These are phyloP conservation scores for Trypanosoma lewisi DNA, from an alignment of 208 protist species.

Conservation along the genomic window DNA sequence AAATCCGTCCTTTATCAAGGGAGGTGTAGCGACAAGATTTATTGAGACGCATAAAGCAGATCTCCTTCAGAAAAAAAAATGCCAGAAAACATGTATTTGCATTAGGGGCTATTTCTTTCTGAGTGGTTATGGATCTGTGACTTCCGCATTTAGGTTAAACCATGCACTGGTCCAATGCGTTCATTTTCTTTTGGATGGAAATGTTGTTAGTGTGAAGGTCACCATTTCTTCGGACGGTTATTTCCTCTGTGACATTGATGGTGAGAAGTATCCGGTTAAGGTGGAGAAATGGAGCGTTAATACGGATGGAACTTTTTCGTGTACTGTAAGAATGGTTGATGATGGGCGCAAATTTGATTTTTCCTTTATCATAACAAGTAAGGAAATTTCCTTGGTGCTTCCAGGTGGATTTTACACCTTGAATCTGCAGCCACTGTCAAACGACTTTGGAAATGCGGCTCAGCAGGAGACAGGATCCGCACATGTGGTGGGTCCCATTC, in stretches of 20 bases:
- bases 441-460: constrained; percentile 37
- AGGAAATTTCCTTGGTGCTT: constrained; percentile 24
- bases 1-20: constrained; percentile 21
- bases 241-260: constrained; percentile 17
- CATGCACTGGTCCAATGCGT: constrained; percentile 25
- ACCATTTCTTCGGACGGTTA: constrained; percentile 14
- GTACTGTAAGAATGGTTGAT: constrained; percentile 36
- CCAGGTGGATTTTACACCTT: constrained; percentile 22
- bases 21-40: constrained; percentile 35
- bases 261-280: background rate
- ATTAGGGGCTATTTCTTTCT: constrained; percentile 32
- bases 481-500: constrained; percentile 85
- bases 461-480: constrained; percentile 83
- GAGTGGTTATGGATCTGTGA: constrained; percentile 13
- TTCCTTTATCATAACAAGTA: constrained; percentile 19
- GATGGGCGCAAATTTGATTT: constrained; percentile 26
- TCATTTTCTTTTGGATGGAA: constrained; percentile 31
- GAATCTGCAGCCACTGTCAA: constrained; percentile 22
- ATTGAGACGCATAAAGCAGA: constrained; percentile 36
- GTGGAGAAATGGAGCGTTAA: constrained; percentile 3
- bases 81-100: constrained; percentile 14
- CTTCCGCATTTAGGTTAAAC: constrained; percentile 39
- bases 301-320: constrained; percentile 4
- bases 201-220: constrained; percentile 29
- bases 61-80: constrained; percentile 26